Evolutionary conservation across 805 yeast species (phyloP).

Genomic region (Cephaloascus fragrans): DNA sequence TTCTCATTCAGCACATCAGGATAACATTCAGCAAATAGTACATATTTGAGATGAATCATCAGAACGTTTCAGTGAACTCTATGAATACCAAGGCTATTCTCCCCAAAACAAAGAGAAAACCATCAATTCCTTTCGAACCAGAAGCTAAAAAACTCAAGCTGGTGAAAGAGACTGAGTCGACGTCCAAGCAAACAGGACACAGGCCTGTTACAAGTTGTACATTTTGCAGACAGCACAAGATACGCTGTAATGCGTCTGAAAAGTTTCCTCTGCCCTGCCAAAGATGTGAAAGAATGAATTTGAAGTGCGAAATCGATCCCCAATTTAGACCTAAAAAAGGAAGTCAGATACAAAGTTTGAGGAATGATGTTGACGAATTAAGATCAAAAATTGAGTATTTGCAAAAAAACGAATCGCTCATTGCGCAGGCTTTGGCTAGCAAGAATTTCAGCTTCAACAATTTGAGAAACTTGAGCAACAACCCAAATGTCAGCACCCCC

Average conservation of each 20-base stretch:
- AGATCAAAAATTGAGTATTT: conserved; percentile 61
- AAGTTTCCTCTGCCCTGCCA: conserved; percentile 76
- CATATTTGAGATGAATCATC: background rate
- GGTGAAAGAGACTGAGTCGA: background rate
- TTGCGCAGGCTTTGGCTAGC: conserved; percentile 52
- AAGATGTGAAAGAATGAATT: conserved; percentile 70
- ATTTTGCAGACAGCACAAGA: conserved; percentile 90
- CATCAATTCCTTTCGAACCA: background rate
- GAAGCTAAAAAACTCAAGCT: background rate
- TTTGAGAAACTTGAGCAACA: conserved; percentile 11
- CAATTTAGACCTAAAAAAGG: conserved; percentile 88
- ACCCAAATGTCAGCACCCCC: conserved; percentile 3
- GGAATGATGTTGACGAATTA: conserved; percentile 78
- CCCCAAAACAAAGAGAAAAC: background rate
- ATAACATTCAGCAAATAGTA: too few relatives aligned
- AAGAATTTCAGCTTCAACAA: conserved; percentile 20
- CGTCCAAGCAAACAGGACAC: conserved; percentile 38
- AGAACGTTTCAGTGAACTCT: background rate
- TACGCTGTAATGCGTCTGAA: conserved; percentile 84
- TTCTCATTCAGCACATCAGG: too few relatives aligned
- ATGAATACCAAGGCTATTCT: background rate
- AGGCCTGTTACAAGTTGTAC: conserved; percentile 91
- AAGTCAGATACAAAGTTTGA: conserved; percentile 72
- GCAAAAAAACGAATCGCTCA: conserved; percentile 52
- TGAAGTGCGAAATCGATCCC: conserved; percentile 84